Base-by-base conservation (phyloP, 2,329 filamentous ascomycete genomes). In the Beauveria sp. region DNA sequence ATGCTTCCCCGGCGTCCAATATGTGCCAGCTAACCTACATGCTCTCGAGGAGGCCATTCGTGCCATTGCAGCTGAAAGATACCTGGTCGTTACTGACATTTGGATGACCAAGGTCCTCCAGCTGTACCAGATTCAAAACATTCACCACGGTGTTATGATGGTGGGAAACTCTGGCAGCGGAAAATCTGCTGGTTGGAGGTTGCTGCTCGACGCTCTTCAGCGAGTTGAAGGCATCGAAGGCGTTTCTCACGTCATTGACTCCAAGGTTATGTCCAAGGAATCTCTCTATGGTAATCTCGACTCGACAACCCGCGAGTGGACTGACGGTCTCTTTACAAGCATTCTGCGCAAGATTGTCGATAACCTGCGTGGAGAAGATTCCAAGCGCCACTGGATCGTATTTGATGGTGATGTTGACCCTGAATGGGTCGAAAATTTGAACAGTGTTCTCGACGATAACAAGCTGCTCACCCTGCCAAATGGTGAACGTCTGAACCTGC, bases 71-170 rank as follows among this genome's bases (percentile, higher is more conserved):
- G 84, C 83, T 6, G 92, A 96, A 71, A 87, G 90, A 66, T 89
- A 96, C 69, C 84, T 96, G 16, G 91, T 96, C 9, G 89, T 96
- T 67, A 97, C 88, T 62, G 93, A 98, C 60, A 87, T 88, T 52
- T 99, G 96, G 96, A 92, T 98, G 85, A 95, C 91, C 62, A 99
- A 99, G 78, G 87, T 96, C 40, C 81, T 99, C 9, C 95, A 99
- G 73, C 84, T 99, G 2, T 98, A 96, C 73, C 95, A 99, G 74
- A 99, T 99, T 65, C 95, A 98, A 74, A 90, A 88, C 66, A 92
- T 99, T 62, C 95, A 99, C 70, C 95, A 99, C 68, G 95, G 95
- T 88, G 95, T 99, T 30, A 99, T 99, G 96, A 98, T 99, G 95
- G 95, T 99, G 10, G 95, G 95, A 65, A 92, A 91, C 70, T 97